phyloP scores from a whole-genome alignment of 2,329 filamentous ascomycete genomes.

The Nothopassalora personata region DNA sequence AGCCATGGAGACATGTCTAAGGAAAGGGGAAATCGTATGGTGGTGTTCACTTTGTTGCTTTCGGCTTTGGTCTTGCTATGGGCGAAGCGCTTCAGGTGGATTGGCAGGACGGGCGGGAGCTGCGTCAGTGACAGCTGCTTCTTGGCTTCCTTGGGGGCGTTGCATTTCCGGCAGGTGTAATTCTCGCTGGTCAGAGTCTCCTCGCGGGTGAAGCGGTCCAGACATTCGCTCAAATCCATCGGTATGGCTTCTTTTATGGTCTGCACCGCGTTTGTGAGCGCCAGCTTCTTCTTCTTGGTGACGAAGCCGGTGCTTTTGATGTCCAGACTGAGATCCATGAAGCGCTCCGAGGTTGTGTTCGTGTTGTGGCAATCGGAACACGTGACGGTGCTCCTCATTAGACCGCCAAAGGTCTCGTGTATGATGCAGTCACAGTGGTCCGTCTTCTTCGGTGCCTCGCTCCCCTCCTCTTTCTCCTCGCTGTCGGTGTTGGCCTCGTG shows the following conservation, averaged over 20 bases:
- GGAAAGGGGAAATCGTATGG: slow-evolving; percentile 76
- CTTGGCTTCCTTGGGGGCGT: slow-evolving; percentile 66
- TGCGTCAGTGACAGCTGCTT: slow-evolving; percentile 80
- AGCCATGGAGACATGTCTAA: slow-evolving; percentile 91
- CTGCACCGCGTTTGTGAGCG: slow-evolving; percentile 43
- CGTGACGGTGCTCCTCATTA: slow-evolving; percentile 82
- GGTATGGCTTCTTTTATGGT: slow-evolving; percentile 29
- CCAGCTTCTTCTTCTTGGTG: slow-evolving; percentile 56
- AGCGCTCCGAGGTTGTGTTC: slow-evolving; percentile 78
- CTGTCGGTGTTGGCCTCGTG: slow-evolving; percentile 65
- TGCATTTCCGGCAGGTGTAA: slow-evolving; percentile 80
- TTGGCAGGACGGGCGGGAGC: slow-evolving; percentile 80
- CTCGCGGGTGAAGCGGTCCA: slow-evolving; percentile 80
- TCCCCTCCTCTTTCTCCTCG: slow-evolving; percentile 22
- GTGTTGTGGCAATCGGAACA: slow-evolving; percentile 82
- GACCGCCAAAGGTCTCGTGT: slow-evolving; percentile 90
- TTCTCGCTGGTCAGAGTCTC: slow-evolving; percentile 72
- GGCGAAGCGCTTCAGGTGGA: slow-evolving; percentile 68
- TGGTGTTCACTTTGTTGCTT: slow-evolving; percentile 85
- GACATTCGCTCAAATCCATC: slow-evolving; percentile 52
- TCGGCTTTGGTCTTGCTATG: slow-evolving; percentile 52
- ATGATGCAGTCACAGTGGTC: slow-evolving; percentile 76
- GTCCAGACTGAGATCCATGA: slow-evolving; percentile 84
- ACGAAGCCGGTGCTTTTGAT: slow-evolving; percentile 57
- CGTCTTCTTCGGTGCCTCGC: slow-evolving; percentile 19